Conservation (phyloP, 148 eudicot species). For the Selenicereus undatus region DNA sequence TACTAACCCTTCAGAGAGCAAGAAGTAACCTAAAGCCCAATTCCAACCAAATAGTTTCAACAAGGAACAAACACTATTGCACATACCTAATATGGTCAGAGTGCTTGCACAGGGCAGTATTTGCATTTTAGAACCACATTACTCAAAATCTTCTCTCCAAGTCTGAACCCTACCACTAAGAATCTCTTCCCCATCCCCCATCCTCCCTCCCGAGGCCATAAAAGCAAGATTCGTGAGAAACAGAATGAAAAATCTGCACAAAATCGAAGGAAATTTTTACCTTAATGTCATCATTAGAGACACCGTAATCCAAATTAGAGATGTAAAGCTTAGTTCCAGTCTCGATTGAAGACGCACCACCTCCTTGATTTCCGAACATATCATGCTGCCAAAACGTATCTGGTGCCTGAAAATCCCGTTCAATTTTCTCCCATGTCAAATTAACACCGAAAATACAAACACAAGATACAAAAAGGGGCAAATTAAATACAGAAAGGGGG, state of each 20-base stretch:
- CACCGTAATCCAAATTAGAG: conserved; percentile 89
- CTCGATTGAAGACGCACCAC: conserved; percentile 55
- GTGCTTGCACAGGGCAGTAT: background rate
- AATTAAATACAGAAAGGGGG: conserved; percentile 21
- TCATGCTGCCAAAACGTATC: conserved; percentile 71
- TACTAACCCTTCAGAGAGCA: too few species aligned
- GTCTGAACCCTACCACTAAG: too few species aligned
- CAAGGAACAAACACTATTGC: too few species aligned
- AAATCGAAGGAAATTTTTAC: conserved; percentile 24
- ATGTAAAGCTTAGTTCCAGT: conserved; percentile 89
- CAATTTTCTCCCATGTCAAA: conserved; percentile 6
- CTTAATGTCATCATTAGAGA: conserved; percentile 89
- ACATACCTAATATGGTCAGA: too few species aligned
- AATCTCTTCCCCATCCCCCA: too few species aligned
- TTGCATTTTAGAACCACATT: too few species aligned
- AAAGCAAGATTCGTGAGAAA: background rate
- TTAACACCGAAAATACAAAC: background rate
- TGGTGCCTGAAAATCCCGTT: conserved; percentile 46
- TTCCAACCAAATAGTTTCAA: too few species aligned
- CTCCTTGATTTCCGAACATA: conserved; percentile 53
- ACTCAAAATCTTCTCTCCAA: too few species aligned
- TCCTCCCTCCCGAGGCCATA: background rate
- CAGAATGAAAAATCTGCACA: background rate
- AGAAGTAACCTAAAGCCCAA: too few species aligned
- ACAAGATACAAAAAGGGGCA: conserved; percentile 11